Base-by-base conservation (phyloP, 2,329 filamentous ascomycete genomes). In the Alternaria atra region DNA sequence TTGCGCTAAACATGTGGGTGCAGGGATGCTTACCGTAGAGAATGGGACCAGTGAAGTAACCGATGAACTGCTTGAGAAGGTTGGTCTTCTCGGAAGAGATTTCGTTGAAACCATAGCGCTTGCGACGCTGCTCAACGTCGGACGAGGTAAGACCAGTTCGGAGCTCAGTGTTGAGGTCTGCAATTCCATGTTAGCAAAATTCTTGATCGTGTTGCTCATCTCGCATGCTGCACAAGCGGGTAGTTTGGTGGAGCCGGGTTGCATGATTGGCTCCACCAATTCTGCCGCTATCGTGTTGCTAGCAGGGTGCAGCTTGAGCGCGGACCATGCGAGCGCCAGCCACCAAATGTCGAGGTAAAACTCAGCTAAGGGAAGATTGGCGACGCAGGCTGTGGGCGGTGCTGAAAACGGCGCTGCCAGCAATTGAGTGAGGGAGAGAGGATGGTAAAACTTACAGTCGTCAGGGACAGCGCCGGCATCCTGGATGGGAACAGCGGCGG, bases 21-120 rank as follows among this genome's bases (percentile, higher is more conserved):
- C 64, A 66, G 57, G 60, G 59, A 47, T 68, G 80, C 87, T 77
- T 84, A 91, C 90, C 89, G 80, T 92, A 92, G 65, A 92, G 87
- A 83, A 92, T 90, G 64, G 90, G 90, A 73, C 90, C 90, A 69
- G 83, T 87, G 85, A 92, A 92, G 83, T 90, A 92, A 77, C 87
- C 85, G 70, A 92, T 81, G 82, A 92, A 92, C 82, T 92, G 89
- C 76, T 90, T 78, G 78, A 91, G 85, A 83, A 91, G 82, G 83
- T 91, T 92, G 81, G 89, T 88, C 84, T 91, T 91, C 83, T 92
- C 90, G 32, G 89, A 87, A 30, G 85, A 83, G 77, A 92, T 83
- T 78, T 92, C 90, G 82, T 92, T 92, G 82, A 81, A 91, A 63
- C 90, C 90, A 68, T 84, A 84, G 72, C 85, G 85, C 82, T 87